Conservation (phyloP, 2,329 filamentous ascomycete species). For the Aspergillus niger region DNA sequence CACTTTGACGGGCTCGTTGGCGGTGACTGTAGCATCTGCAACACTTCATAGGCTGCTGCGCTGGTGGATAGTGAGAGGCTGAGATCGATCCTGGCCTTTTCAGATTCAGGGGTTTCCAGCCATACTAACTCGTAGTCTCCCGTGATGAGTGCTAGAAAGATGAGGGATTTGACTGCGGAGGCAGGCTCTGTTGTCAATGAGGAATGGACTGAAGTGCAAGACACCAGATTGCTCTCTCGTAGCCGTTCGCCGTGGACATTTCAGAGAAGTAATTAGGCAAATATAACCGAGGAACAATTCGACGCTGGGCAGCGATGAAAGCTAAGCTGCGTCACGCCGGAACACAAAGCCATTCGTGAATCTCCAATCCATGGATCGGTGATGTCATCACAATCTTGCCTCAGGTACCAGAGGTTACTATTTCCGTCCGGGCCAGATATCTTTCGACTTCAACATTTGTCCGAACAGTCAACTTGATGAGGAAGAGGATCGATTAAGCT, state of each 20-base stretch:
- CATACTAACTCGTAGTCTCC: background rate
- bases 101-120: background rate
- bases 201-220: no score
- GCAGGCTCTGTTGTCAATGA: no score
- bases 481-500: background rate
- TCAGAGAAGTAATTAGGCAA: no score
- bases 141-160: background rate
- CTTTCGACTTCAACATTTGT: background rate
- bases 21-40: slow-evolving; percentile 1
- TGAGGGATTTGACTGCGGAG: no score
- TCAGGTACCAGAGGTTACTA: background rate
- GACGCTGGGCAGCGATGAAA: no score
- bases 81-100: background rate
- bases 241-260: no score
- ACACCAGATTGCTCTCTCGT: no score
- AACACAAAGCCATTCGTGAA: background rate
- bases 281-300: no score
- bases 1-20: background rate
- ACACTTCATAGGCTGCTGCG: background rate
- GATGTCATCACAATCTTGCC: background rate
- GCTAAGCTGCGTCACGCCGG: no score
- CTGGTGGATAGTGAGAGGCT: background rate
- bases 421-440: background rate
- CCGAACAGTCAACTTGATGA: background rate
- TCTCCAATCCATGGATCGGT: background rate